Conservation (phyloP, 495 filamentous ascomycete species). For the Lophiostoma macrostomum region DNA sequence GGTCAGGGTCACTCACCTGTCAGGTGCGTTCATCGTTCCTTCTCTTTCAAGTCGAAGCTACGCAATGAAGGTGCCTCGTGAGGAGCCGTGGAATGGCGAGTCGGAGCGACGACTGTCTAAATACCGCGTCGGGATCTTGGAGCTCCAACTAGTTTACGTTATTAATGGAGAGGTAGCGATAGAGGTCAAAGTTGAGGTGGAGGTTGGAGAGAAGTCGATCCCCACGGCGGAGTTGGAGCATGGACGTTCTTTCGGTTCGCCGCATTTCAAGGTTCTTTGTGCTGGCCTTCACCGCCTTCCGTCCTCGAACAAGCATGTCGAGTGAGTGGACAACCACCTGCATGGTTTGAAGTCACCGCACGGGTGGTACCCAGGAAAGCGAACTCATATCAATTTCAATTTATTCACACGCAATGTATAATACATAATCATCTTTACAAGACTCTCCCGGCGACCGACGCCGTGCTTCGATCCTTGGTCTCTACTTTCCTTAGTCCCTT, state of each 20-base stretch:
- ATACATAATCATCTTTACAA: constrained; percentile 38
- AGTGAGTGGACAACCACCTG: no score
- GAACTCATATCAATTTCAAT: constrained; percentile 2
- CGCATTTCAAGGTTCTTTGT: not conserved
- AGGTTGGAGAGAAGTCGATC: not conserved
- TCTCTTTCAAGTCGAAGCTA: not conserved
- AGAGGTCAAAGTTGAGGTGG: not conserved
- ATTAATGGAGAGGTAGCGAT: not conserved
- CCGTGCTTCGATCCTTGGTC: constrained; percentile 78
- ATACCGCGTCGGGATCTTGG: not conserved
- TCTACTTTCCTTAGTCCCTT: constrained; percentile 74
- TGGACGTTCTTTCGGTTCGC: no score
- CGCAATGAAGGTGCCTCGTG: no score
- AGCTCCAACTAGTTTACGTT: not conserved
- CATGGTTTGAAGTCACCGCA: no score
- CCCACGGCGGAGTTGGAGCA: no score
- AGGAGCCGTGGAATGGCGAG: no score
- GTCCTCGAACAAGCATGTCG: no score
- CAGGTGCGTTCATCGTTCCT: constrained; percentile 20
- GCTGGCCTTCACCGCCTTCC: constrained; percentile 4
- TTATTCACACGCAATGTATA: constrained; percentile 13
- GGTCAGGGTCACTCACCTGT: no score
- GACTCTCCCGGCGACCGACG: constrained; percentile 69
- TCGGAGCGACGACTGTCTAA: not conserved
- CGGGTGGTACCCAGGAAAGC: not conserved